Conservation (phyloP, 1,284 basidiomycete species). For the Austroboletus novae-zelandiae region DNA sequence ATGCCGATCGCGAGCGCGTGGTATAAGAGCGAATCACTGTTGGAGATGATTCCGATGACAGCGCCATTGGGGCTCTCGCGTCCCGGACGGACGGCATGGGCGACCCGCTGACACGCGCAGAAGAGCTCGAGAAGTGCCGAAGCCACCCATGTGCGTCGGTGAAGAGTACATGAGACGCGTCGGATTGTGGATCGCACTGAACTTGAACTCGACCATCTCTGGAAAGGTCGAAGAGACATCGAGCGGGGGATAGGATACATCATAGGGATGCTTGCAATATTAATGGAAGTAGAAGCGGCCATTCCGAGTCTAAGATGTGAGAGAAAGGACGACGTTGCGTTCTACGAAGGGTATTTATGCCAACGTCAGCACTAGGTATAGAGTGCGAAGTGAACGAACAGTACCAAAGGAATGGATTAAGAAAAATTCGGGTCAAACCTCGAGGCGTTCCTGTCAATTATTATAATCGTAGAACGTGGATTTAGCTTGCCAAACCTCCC, state of each 20-base stretch:
- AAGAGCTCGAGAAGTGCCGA: constrained; percentile 29
- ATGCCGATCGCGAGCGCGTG: constrained; percentile 31
- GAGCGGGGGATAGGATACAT: constrained; percentile 14
- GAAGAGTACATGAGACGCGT: constrained; percentile 21
- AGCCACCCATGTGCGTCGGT: not conserved
- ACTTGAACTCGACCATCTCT: constrained; percentile 26
- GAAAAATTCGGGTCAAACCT: too few relatives aligned
- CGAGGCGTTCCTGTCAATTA: too few relatives aligned
- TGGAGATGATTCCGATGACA: constrained; percentile 30
- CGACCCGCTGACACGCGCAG: constrained; percentile 31
- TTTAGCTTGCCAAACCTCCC: too few relatives aligned
- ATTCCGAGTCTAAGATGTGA: too few relatives aligned
- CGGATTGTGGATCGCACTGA: constrained; percentile 19
- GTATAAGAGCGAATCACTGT: constrained; percentile 33
- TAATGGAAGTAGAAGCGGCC: too few relatives aligned
- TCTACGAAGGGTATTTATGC: too few relatives aligned
- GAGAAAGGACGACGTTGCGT: too few relatives aligned
- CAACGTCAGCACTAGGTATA: too few relatives aligned
- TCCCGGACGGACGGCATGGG: constrained; percentile 25
- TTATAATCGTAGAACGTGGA: too few relatives aligned
- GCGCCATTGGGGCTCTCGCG: constrained; percentile 12
- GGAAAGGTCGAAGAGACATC: constrained; percentile 21
- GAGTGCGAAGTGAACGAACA: too few relatives aligned
- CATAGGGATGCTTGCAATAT: too few relatives aligned
- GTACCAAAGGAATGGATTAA: too few relatives aligned